phyloP scores from a whole-genome alignment of 2,329 filamentous ascomycete genomes.

The Alternaria longipes region DNA sequence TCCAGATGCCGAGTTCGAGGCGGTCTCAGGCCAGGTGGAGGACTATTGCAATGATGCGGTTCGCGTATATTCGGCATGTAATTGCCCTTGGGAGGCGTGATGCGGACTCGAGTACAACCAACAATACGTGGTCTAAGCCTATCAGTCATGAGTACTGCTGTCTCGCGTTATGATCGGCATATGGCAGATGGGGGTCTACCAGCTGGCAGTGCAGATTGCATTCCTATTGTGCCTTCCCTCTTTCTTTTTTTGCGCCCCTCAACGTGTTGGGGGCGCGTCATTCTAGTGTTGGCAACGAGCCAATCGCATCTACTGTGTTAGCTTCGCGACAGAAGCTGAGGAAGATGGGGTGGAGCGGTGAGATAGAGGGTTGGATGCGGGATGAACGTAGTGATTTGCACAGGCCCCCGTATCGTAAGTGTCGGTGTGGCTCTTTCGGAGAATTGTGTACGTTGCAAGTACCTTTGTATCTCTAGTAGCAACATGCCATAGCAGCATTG shows the following conservation, averaged over 20 bases:
- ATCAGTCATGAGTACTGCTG: background rate
- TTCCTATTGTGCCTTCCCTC: slow-evolving; percentile 5
- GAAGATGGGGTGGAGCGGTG: background rate
- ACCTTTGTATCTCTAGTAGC: background rate
- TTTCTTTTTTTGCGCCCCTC: background rate
- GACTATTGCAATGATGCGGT: background rate
- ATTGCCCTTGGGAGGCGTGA: background rate
- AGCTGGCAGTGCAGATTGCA: background rate
- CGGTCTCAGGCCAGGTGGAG: background rate
- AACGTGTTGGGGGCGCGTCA: background rate
- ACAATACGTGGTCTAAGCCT: too few species aligned
- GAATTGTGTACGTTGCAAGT: background rate
- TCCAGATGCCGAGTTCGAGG: background rate
- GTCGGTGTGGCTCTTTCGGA: background rate
- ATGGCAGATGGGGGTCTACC: background rate
- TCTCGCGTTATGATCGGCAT: background rate
- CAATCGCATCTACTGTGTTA: background rate
- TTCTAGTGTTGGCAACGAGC: background rate
- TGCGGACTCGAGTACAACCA: background rate
- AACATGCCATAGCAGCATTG: background rate
- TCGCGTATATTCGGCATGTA: background rate
- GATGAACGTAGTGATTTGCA: background rate
- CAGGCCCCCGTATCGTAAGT: background rate
- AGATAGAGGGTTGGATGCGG: background rate
- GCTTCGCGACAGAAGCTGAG: background rate